phyloP scores from a whole-genome alignment of 371 early-diverging fungal genomes.

The Blastocladiella emersonii region DNA sequence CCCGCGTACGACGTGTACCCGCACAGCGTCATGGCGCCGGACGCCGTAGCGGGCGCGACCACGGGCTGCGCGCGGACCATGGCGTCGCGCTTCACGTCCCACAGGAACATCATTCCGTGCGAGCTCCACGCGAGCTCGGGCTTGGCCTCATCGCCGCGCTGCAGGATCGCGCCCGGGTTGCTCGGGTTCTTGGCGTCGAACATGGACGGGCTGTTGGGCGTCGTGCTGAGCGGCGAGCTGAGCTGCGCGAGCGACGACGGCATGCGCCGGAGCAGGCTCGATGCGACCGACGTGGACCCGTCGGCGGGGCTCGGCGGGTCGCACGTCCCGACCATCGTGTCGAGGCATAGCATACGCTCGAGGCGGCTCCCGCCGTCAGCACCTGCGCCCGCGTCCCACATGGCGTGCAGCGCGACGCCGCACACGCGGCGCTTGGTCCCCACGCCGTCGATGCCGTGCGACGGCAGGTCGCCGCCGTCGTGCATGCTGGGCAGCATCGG shows the following conservation, averaged over 20 bases:
- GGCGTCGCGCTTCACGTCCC: background rate
- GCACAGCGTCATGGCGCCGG: background rate
- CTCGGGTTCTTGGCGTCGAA: background rate
- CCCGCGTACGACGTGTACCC: background rate
- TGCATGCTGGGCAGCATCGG: background rate
- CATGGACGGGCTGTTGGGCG: background rate
- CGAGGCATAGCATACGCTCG: background rate
- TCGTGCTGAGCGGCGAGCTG: background rate
- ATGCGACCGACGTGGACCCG: background rate
- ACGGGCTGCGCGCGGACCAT: background rate
- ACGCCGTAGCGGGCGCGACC: background rate
- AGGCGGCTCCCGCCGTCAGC: too few relatives aligned
- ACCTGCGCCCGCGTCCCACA: background rate
- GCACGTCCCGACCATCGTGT: background rate
- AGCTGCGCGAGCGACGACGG: background rate
- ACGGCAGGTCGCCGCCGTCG: too few relatives aligned
- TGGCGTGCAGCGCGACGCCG: background rate
- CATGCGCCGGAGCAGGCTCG: background rate
- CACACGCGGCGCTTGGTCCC: background rate
- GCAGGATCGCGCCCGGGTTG: too few relatives aligned
- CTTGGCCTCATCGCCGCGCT: background rate
- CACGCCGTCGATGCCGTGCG: background rate
- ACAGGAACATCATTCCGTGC: background rate
- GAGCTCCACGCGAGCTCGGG: background rate
- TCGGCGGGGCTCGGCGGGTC: background rate